Conservation (phyloP, 148 eudicot species). For the Vaccinium vitisidaea region DNA sequence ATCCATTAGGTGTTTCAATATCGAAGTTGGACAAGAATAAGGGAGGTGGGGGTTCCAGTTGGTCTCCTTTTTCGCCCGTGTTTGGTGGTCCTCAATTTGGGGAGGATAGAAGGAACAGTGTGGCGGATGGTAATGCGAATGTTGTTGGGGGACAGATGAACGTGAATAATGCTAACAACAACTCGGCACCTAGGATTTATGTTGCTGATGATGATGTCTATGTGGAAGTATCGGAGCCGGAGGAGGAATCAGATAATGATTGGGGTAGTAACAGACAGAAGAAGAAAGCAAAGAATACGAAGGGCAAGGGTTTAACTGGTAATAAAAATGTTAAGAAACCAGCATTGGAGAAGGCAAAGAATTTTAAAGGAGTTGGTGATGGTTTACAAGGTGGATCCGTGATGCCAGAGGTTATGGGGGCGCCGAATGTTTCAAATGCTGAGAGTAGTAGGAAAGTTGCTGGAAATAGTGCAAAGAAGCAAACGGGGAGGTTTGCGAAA, state of each 20-base stretch:
- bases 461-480: slow-evolving; percentile 19
- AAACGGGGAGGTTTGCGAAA: slow-evolving; percentile 28
- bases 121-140: background rate
- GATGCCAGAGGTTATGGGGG: slow-evolving; percentile 12
- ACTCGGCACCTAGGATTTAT: slow-evolving; percentile 43
- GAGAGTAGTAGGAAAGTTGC: slow-evolving; percentile 12
- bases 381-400: slow-evolving; percentile 14
- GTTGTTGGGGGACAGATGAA: slow-evolving; percentile 3
- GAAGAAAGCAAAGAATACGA: slow-evolving; percentile 38
- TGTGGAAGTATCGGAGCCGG: slow-evolving; percentile 44
- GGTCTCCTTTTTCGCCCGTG: slow-evolving; percentile 84
- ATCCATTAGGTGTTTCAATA: slow-evolving; percentile 73
- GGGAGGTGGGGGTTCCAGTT: slow-evolving; percentile 36
- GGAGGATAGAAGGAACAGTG: background rate
- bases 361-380: slow-evolving; percentile 6
- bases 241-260: slow-evolving; percentile 61
- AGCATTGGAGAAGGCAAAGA: slow-evolving; percentile 16
- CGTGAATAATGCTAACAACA: slow-evolving; percentile 12
- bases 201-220: slow-evolving; percentile 42
- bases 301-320: slow-evolving; percentile 18
- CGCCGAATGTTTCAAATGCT: slow-evolving; percentile 4
- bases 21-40: slow-evolving; percentile 51
- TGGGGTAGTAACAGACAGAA: slow-evolving; percentile 42
- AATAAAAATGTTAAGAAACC: slow-evolving; percentile 12
- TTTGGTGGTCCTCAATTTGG: slow-evolving; percentile 35